Conservation (phyloP, 2,329 filamentous ascomycete genomes). For the Elsinoe arachidis region DNA sequence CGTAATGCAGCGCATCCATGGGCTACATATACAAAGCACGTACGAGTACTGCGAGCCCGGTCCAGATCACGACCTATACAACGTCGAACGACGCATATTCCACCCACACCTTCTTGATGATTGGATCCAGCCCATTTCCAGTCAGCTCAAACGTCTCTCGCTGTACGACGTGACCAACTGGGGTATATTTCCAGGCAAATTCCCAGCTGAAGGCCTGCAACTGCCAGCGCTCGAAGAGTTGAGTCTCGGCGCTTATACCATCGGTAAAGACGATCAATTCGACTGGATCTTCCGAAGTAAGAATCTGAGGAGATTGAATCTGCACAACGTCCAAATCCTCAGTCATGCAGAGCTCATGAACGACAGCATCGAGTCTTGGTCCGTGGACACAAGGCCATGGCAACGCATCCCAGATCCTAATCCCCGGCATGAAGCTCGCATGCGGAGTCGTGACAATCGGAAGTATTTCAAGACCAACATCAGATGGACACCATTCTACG, state of each 20-base stretch:
- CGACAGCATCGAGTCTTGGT: not conserved
- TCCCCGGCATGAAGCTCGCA: not conserved
- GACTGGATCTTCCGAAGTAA: constrained; percentile 2
- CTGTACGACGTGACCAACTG: constrained; percentile 8
- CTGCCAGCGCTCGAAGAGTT: constrained; percentile 3
- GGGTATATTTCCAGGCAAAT: not conserved
- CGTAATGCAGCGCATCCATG: not conserved
- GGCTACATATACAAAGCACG: not conserved
- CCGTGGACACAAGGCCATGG: not conserved
- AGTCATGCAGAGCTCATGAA: not conserved
- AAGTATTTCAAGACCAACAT: not conserved
- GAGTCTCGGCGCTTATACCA: constrained; percentile 4
- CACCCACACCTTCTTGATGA: not conserved
- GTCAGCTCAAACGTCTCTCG: not conserved
- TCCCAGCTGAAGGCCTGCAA: not conserved
- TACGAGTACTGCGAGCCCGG: constrained; percentile 1
- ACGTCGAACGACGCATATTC: not conserved
- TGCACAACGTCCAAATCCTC: constrained; percentile 2
- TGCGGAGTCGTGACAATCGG: not conserved
- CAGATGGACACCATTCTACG: not conserved
- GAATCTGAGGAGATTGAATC: not conserved
- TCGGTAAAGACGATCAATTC: not conserved
- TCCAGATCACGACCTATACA: not conserved
- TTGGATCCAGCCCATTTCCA: constrained; percentile 2
- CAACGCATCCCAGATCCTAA: not conserved